A percentile compares a stretch with the other conserved stretches of the same genome.
These are phyloP conservation scores for Tanacetum coccineum DNA, from an alignment of 129 eudicot species.

Conservation along the genomic window DNA sequence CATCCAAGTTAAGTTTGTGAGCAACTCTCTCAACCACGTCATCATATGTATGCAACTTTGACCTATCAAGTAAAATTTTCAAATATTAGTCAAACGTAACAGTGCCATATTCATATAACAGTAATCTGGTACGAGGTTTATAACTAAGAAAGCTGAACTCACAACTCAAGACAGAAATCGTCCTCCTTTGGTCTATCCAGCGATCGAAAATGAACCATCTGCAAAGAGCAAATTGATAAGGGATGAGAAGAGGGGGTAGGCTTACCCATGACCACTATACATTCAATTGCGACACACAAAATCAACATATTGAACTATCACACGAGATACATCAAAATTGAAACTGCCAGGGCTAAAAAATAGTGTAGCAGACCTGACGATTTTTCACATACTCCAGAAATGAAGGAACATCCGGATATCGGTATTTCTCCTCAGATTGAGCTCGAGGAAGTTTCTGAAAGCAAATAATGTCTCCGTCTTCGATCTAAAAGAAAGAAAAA, in stretches of 20 bases:
- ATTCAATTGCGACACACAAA: too few relatives aligned
- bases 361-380: constrained; percentile 49
- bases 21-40: constrained; percentile 91
- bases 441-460: constrained; percentile 61
- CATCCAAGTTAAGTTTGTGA: constrained; percentile 60
- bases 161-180: constrained; percentile 87
- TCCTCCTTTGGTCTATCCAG: constrained; percentile 91
- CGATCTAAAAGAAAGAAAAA: constrained; percentile 39
- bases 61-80: constrained; percentile 39
- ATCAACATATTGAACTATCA: too few relatives aligned
- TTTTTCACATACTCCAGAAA: constrained; percentile 87
- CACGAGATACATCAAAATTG: too few relatives aligned
- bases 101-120: constrained; percentile 1
- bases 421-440: constrained; percentile 43
- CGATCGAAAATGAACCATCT: constrained; percentile 84
- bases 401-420: constrained; percentile 77
- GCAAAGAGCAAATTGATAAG: constrained; percentile 13
- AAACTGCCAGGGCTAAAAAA: too few relatives aligned
- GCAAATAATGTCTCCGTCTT: constrained; percentile 95
- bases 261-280: too few relatives aligned
- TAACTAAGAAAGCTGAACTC: constrained; percentile 25
- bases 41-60: constrained; percentile 79
- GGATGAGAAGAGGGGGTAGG: background rate
- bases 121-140: constrained; percentile 16
- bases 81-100: constrained; percentile 1